Conservation (phyloP, 2,329 filamentous ascomycete species). For the Exophiala oligosperma region DNA sequence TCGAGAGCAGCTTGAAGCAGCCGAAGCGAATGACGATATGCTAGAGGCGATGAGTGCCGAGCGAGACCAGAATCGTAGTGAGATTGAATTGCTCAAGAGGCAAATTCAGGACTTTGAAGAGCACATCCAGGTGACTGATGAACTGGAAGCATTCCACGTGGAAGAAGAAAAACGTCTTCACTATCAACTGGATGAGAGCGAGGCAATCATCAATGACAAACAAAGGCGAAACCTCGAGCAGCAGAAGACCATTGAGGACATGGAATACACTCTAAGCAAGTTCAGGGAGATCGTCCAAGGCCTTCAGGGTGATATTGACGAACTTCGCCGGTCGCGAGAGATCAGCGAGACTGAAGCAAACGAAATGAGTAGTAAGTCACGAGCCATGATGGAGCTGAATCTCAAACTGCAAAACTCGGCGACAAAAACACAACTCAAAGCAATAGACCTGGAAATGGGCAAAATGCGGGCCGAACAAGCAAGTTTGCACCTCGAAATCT, state of each 20-base stretch:
- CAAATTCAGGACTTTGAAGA: slow-evolving; percentile 83
- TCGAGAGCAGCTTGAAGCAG: slow-evolving; percentile 85
- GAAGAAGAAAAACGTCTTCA: slow-evolving; percentile 77
- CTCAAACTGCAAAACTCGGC: slow-evolving; percentile 89
- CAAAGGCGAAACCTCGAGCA: slow-evolving; percentile 71
- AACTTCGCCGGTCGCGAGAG: slow-evolving; percentile 83
- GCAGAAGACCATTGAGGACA: slow-evolving; percentile 77
- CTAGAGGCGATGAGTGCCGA: slow-evolving; percentile 88
- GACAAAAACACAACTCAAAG: slow-evolving; percentile 88
- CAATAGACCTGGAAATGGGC: slow-evolving; percentile 85
- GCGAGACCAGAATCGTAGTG: slow-evolving; percentile 62
- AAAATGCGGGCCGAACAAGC: slow-evolving; percentile 88
- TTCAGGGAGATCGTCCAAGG: slow-evolving; percentile 88
- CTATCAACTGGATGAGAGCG: slow-evolving; percentile 87
- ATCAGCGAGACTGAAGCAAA: slow-evolving; percentile 91
- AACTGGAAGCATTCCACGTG: slow-evolving; percentile 86
- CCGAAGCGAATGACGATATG: slow-evolving; percentile 86
- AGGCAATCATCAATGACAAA: slow-evolving; percentile 81
- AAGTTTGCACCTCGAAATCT: slow-evolving; percentile 80
- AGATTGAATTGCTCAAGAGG: slow-evolving; percentile 25
- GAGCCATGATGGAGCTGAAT: slow-evolving; percentile 96
- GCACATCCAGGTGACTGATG: slow-evolving; percentile 88
- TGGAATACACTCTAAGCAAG: slow-evolving; percentile 84
- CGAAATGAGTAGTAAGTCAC: slow-evolving; percentile 81
- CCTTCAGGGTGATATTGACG: slow-evolving; percentile 82